A percentile compares a stretch with the other conserved stretches of the same genome.
These are phyloP conservation scores for Fraxinus paxiana DNA, from an alignment of 305 asterid species.

Conservation along the genomic window DNA sequence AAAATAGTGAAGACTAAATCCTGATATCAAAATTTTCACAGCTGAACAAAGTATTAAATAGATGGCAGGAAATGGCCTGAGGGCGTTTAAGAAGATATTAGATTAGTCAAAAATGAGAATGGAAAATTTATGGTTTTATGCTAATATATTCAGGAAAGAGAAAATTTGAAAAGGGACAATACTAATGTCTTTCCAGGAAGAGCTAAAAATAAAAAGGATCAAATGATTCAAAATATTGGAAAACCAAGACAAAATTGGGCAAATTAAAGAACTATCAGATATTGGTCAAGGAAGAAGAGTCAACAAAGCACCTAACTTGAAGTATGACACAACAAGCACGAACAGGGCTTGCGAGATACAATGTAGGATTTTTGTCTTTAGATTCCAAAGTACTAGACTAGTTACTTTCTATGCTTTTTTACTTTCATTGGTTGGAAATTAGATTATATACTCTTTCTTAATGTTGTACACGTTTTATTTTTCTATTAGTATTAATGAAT, in stretches of 20 bases:
- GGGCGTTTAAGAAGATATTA: neutral
- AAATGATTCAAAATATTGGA: neutral
- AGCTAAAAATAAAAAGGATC: neutral
- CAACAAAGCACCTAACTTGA: neutral
- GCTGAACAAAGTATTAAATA: neutral
- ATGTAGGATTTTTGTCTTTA: neutral
- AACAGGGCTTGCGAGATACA: neutral
- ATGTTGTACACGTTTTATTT: too few relatives aligned
- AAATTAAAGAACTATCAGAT: neutral
- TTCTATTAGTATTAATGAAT: neutral
- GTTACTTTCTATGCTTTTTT: neutral
- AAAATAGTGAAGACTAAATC: neutral
- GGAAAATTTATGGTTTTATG: neutral
- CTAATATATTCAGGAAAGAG: neutral
- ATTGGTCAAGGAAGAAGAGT: neutral
- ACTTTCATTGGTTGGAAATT: neutral
- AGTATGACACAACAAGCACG: neutral
- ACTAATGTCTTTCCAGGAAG: neutral
- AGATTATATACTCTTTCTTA: neutral
- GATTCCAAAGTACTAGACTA: neutral
- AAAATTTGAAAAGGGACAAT: neutral
- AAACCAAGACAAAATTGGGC: neutral
- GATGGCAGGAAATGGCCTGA: neutral
- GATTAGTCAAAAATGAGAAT: neutral
- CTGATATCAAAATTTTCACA: neutral